Evolutionary conservation across 169 alveolate species (phyloP).

Genomic region (Cryptosporidium ubiquitum): DNA sequence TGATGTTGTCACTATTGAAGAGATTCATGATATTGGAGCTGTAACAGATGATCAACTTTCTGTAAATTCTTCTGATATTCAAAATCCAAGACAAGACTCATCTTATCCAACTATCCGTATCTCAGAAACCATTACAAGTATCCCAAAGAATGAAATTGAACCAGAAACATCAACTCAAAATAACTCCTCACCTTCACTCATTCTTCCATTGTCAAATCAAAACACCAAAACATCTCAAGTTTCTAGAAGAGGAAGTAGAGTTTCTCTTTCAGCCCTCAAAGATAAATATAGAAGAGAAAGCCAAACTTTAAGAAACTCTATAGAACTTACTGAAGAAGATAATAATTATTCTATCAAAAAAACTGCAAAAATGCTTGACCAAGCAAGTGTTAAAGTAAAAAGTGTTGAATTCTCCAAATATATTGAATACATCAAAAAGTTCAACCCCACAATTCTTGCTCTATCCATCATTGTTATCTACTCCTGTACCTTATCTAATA

Average conservation of each 20-base stretch:
- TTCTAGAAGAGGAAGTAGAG: conserved; percentile 60
- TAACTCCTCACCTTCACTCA: not conserved
- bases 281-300: conserved; percentile 67
- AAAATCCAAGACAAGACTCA: not conserved
- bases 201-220: not conserved
- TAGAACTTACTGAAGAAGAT: not conserved
- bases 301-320: not conserved
- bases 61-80: not conserved
- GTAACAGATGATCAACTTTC: not conserved
- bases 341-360: not conserved
- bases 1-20: conserved; percentile 63
- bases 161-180: not conserved
- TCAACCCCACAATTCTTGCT: not conserved
- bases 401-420: conserved; percentile 12
- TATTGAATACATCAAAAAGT: conserved; percentile 21
- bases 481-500: conserved; percentile 15
- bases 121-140: conserved; percentile 1
- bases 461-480: conserved; percentile 9
- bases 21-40: conserved; percentile 37
- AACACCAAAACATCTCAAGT: not conserved
- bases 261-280: conserved; percentile 21
- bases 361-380: not conserved
- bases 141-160: not conserved
- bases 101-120: not conserved
- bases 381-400: not conserved